Base-by-base conservation (phyloP, 768 basidiomycete species). In the Hypholoma sublateritium region DNA sequence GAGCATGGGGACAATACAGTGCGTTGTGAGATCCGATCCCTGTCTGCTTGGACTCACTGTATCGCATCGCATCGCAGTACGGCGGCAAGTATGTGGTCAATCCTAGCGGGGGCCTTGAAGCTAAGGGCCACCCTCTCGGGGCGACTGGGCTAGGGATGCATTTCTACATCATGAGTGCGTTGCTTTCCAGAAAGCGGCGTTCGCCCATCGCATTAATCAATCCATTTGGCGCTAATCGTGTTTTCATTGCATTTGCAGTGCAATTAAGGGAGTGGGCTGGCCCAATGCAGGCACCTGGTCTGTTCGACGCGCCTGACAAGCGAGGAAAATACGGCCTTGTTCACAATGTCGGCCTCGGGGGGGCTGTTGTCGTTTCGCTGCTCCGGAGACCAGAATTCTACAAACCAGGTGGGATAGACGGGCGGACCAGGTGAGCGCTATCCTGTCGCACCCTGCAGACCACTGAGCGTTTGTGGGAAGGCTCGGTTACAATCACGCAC, bases 111-210 rank as follows among this genome's bases (percentile, higher is more conserved):
- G 92, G 92, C 0, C 78, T 94, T 14, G 89, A 94, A 66, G 89
- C 90, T n/a, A 94, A 93, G 66, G 92, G 92, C 2, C 90, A 93
- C 65, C 91, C 92, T 2, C 79, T 93, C 17, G 90, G 91, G 37
- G 89, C 91, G 1, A 91, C 88, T 16, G 91, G 91, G 1, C 72
- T 93, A 13, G 90, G 87, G 24, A 92, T 92, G 91, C 90, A 93
- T 67, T 91, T 91, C 71, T 92, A 90, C 65, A 88, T 92, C 59
- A 82, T 86, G 63, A 91, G 88, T 88, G 65, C 42, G 86, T 65
- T 25, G 21, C 42, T 21, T 6, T 32, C 21, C 39, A 41, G 4
- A 34, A 50, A 70, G 16, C 4, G 14, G 49, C 44, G 19, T 17
- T 13, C 44, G 6, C 25, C n/a, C n/a, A n/a, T n/a, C n/a, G n/a